Evolutionary conservation across 495 filamentous ascomycete species (phyloP), one percentile per base, ranked within the genome.

Genomic region (Lasiosphaeriaceae sp.): DNA sequence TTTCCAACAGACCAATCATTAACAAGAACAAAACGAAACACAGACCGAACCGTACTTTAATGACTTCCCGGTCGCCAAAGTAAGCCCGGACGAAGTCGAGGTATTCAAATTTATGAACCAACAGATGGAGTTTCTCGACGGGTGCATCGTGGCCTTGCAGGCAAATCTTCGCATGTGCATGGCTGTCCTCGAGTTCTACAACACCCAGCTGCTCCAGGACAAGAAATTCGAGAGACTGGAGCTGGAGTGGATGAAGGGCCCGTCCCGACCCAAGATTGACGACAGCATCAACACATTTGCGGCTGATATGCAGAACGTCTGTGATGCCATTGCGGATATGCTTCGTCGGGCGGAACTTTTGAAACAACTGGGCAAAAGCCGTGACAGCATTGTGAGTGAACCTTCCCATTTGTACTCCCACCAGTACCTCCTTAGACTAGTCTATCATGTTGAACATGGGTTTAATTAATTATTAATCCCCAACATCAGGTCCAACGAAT

Each of bases 81-180:
- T 43, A n/a, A 43, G 39, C 39, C n/a, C 8, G 5, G n/a, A 43
- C 39, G 39, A 43, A 43, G 39, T 43, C 39, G 5, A 1, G 1
- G 39, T 43, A 2, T 41, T 58, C 24, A 53, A 58, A 17, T 31
- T 22, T 9, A 2, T 53, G 1, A 52, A 43, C 29, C 23, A 31
- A 14, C 52, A 48, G 20, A 58, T 53, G 56, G 56, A 58, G 31
- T 53, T 20, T 14, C 41, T 58, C n/a, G 56, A 52, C n/a, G 44
- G 47, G 3, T 53, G 29, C 41, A 48, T 58, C n/a, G 31, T 29
- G 8, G 56, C 35, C 21, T 50, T 58, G 3, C 11, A 48, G 21
- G 37, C 56, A 11, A 58, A 58, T 31, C 23, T 53, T 9, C 22
- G 55, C n/a, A 26, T 47, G 4, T 47, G 16, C 39, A 26, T 46